Evolutionary conservation across 352 stramenopile species (phyloP).

Genomic region (Lagenidium sp.): DNA sequence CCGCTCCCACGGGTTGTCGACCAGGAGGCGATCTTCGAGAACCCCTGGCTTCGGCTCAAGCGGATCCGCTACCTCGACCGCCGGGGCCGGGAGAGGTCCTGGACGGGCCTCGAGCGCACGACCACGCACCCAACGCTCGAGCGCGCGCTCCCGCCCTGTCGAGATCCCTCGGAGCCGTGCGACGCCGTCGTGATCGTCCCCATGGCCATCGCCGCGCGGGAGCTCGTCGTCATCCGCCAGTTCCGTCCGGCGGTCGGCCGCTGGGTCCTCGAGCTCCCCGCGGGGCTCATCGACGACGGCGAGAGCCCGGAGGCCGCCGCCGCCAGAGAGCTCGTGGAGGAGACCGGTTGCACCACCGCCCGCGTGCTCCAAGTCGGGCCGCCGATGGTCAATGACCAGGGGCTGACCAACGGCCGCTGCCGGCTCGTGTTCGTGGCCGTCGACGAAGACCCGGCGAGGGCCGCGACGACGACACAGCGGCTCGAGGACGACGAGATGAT

Average conservation of each 20-base stretch:
- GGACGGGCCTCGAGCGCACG: slow-evolving; percentile 58
- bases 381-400: slow-evolving; percentile 76
- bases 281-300: slow-evolving; percentile 84
- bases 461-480: slow-evolving; percentile 19
- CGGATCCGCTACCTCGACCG: slow-evolving; percentile 54
- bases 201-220: slow-evolving; percentile 34
- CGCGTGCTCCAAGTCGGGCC: slow-evolving; percentile 60
- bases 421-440: slow-evolving; percentile 57
- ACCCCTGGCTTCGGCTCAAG: slow-evolving; percentile 55
- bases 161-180: slow-evolving; percentile 16
- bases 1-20: slow-evolving; percentile 39
- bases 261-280: slow-evolving; percentile 88
- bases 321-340: slow-evolving; percentile 79
- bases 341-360: slow-evolving; percentile 81
- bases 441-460: slow-evolving; percentile 23
- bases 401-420: slow-evolving; percentile 66
- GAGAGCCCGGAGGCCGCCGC: slow-evolving; percentile 72
- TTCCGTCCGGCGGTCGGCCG: slow-evolving; percentile 82
- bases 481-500: slow-evolving; percentile 70
- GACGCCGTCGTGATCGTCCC: slow-evolving; percentile 73
- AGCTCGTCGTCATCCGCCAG: slow-evolving; percentile 83
- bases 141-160: not conserved
- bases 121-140: slow-evolving; percentile 40
- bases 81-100: slow-evolving; percentile 33
- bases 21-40: slow-evolving; percentile 53